Conservation (phyloP, 1,284 basidiomycete genomes). For the Cutaneotrichosporon cavernicola region DNA sequence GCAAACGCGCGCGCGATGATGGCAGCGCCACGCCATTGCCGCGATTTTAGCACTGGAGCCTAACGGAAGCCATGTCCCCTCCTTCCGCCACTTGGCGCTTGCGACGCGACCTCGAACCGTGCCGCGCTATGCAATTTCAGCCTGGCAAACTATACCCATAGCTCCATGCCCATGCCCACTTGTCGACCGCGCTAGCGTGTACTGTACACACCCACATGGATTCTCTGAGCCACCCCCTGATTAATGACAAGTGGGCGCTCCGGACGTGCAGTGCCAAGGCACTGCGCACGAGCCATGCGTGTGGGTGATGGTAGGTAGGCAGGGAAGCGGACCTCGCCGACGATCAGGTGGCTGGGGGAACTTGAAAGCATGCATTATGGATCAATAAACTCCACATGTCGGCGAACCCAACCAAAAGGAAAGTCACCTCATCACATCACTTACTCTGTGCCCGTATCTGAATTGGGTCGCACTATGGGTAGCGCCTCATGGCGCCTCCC, state of each 20-base stretch:
- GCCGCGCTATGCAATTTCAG: background rate
- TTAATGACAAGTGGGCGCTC: too few species aligned
- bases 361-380: background rate
- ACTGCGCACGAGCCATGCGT: too few species aligned
- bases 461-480: background rate
- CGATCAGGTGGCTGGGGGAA: too few species aligned
- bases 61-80: background rate
- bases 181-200: background rate
- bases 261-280: too few species aligned
- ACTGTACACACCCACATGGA: background rate
- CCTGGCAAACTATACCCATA: background rate
- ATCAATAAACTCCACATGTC: background rate
- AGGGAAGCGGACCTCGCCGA: too few species aligned
- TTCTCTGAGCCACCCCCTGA: too few species aligned
- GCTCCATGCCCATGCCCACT: too few species aligned
- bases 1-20: background rate
- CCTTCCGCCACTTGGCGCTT: background rate
- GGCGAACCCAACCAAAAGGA: background rate
- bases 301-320: too few species aligned
- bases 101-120: background rate
- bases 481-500: background rate
- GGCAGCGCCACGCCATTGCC: background rate
- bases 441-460: background rate
- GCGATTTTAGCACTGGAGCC: background rate
- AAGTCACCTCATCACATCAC: background rate